A percentile compares a stretch with the other conserved stretches of the same genome.
Evolutionary conservation across 2,329 filamentous ascomycete genomes (phyloP).

Genomic region (Penicillium brevicompactum): DNA sequence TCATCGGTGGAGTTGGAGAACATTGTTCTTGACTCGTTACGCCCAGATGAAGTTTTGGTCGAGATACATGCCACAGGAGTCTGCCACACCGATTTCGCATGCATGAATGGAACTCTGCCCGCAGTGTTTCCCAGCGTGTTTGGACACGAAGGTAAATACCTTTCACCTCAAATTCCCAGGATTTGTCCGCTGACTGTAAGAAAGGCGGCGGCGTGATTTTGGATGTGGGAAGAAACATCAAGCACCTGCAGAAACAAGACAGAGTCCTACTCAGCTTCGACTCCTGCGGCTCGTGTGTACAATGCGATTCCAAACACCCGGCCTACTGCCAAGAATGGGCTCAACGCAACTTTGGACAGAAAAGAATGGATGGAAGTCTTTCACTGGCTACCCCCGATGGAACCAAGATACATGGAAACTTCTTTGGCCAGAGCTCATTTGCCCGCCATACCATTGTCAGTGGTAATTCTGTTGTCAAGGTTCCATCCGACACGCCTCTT

Average conservation of each 20-base stretch:
- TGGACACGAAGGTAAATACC: neutral
- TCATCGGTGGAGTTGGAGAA: neutral
- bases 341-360: conserved; percentile 5
- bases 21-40: conserved; percentile 4
- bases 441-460: conserved; percentile 33
- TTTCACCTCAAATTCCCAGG: neutral
- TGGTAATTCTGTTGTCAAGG: conserved; percentile 18
- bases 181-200: neutral
- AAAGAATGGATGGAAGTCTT: conserved; percentile 5
- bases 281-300: neutral
- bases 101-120: neutral
- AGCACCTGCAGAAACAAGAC: neutral
- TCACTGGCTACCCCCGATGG: neutral
- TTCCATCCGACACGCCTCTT: conserved; percentile 18
- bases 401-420: conserved; percentile 23
- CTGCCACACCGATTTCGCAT: conserved; percentile 39
- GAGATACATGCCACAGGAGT: conserved; percentile 37
- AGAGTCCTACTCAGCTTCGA: neutral
- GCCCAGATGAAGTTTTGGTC: conserved; percentile 31
- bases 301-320: neutral
- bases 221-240: neutral
- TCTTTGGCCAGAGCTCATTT: conserved; percentile 45
- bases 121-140: neutral
- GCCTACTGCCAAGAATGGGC: neutral
- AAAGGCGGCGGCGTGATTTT: neutral